Conservation (phyloP, 2,329 filamentous ascomycete species). For the Colletotrichum tofieldiae region DNA sequence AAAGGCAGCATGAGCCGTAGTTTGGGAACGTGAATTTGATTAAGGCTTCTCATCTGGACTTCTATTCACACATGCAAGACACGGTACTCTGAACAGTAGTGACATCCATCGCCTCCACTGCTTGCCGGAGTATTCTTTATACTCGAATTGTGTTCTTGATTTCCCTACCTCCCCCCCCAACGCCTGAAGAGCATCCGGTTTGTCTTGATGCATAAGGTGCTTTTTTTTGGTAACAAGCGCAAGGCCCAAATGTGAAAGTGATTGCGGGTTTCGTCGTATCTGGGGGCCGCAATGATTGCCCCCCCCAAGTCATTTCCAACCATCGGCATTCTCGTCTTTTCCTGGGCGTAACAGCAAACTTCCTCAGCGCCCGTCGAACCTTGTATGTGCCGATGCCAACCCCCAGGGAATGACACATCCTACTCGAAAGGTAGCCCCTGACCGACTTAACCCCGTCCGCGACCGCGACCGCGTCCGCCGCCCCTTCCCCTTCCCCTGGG, state of each 20-base stretch:
- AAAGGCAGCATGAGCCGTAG: constrained; percentile 42
- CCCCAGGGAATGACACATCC: neutral
- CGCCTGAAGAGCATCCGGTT: constrained; percentile 40
- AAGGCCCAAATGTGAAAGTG: constrained; percentile 25
- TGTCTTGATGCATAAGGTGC: constrained; percentile 34
- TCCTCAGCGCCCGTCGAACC: neutral
- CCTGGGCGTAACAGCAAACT: neutral
- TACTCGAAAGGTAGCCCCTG: neutral
- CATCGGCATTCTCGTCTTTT: constrained; percentile 4
- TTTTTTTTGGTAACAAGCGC: constrained; percentile 17
- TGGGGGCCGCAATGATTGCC: constrained; percentile 13
- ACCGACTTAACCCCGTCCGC: constrained; percentile 44
- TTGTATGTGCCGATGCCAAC: neutral
- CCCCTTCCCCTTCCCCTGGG: constrained; percentile 69
- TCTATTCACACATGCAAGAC: neutral
- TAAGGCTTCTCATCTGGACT: neutral
- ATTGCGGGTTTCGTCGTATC: constrained; percentile 27
- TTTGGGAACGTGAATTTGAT: neutral
- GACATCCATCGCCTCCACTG: neutral
- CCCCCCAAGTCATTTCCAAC: constrained; percentile 3
- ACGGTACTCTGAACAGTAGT: neutral
- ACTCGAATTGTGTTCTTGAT: constrained; percentile 38
- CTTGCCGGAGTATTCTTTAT: neutral
- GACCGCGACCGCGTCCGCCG: constrained; percentile 60
- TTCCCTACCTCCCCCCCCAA: constrained; percentile 35